phyloP scores from a whole-genome alignment of 495 filamentous ascomycete genomes.

The Aspergillus sclerotiicarbonarius region DNA sequence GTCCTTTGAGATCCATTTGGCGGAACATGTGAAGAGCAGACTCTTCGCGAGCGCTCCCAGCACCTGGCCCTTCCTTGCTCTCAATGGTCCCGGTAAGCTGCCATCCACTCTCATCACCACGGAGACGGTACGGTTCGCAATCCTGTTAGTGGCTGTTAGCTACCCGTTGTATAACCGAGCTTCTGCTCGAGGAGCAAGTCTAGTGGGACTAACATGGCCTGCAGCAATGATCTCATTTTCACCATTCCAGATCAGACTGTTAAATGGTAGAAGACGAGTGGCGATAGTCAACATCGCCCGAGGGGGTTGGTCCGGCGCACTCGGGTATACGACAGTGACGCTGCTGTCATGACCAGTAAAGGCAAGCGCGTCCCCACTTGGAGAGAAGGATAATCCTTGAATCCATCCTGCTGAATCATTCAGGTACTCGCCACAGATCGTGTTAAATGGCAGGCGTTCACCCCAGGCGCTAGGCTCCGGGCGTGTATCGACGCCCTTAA shows the following conservation, averaged over 20 bases:
- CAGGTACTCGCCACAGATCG: slow-evolving; percentile 91
- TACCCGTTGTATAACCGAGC: neutral
- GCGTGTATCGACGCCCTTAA: slow-evolving; percentile 87
- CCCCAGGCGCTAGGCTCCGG: slow-evolving; percentile 92
- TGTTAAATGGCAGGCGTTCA: slow-evolving; percentile 93
- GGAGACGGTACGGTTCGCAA: slow-evolving; percentile 89
- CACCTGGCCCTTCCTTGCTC: slow-evolving; percentile 49
- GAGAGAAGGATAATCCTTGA: slow-evolving; percentile 86
- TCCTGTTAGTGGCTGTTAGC: slow-evolving; percentile 48
- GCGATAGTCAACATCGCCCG: slow-evolving; percentile 82
- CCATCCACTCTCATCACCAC: slow-evolving; percentile 82
- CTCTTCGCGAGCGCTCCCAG: slow-evolving; percentile 64
- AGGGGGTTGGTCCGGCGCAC: slow-evolving; percentile 86
- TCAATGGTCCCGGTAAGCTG: slow-evolving; percentile 81
- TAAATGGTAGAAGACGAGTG: slow-evolving; percentile 86
- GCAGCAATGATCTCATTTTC: slow-evolving; percentile 95
- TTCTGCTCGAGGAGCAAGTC: neutral
- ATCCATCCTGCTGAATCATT: slow-evolving; percentile 98
- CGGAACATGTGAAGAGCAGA: slow-evolving; percentile 98
- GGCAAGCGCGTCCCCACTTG: slow-evolving; percentile 84
- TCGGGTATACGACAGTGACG: slow-evolving; percentile 93
- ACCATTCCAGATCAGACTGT: slow-evolving; percentile 86
- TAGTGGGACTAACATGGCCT: slow-evolving; percentile 61
- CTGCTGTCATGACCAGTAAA: slow-evolving; percentile 94
- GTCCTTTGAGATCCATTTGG: slow-evolving; percentile 97